Evolutionary conservation across 1,139 yeast genomes (phyloP), one percentile per base, ranked within the genome.

Genomic region (Yamadazyma diddensiae): DNA sequence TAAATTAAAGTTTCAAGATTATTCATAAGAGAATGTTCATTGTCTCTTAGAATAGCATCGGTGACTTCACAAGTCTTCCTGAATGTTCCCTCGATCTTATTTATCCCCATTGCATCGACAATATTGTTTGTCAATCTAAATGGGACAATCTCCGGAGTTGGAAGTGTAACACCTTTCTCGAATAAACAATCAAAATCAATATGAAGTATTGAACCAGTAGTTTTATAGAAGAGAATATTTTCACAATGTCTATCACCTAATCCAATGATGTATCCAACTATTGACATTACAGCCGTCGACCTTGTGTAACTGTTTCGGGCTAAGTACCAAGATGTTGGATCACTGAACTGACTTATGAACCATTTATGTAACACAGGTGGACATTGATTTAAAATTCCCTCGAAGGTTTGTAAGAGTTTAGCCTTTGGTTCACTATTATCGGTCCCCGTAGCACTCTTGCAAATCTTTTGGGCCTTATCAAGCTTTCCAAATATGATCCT

Each of bases 191-290:
- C 97, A 57, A 92, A 94, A 58, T 94, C 99, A 37, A 94, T 97
- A 55, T 94, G 99, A 42, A 94, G 62, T 0, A 88, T 78, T 7
- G 79, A 79, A 1, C 98, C 98, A 2, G 79, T 74, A 26, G 72
- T 74, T 45, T 82, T 81, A 49, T 82, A 76, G 30, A 92, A 65
- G 34, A 94, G 59, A 16, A 94, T 77, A 51, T 94, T 94, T 52
- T 94, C 98, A 49, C 95, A 85, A 53, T 94, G 99, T 19, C 99
- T 70, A 57, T 94, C 99, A 14, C 99, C 99, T 31, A 94, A 70
- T 5, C 95, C 94, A 28, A 83, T 68, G 36, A 92, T 79, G 53
- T 85, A 87, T 0, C 99, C 98, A 6, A 92, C 95, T 67, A 94
- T 88, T 0, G 97, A 90, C 98, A 94, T 94, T 0, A 90, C 98